Evolutionary conservation across 2,329 filamentous ascomycete species (phyloP), one percentile per base, ranked within the genome.

Genomic region (Monosporascus sp.): DNA sequence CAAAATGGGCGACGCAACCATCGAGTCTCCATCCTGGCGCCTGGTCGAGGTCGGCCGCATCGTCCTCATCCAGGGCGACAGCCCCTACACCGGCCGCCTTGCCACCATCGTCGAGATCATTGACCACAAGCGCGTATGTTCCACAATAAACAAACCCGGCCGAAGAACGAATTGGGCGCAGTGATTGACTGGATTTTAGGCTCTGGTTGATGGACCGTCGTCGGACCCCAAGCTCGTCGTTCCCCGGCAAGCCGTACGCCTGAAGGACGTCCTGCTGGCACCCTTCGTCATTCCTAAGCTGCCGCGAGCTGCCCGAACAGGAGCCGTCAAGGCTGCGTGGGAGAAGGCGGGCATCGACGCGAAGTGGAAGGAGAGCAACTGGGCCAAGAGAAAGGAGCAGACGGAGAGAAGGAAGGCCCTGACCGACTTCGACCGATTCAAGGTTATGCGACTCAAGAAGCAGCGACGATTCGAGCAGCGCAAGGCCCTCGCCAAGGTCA

Each of bases 391-490:
- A 85, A 86, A 89, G 73, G 85, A 86, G 67, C 88, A 90, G 79
- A 83, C 84, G 69, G 83, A 89, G 78, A 88, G 90, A 81, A 89
- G 94, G 83, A 88, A 88, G 81, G 85, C 85, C 71, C 83, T 99
- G 66, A 95, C 87, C 78, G 94, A 99, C 85, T 99, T 99, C 74
- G 94, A 99, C 84, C 88, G 94, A 77, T 99, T 97, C 91, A 97
- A 99, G 89, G 94, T 97, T 70, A 84, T 97, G 86, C 88, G 93
- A 78, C 84, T 97, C 80, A 95, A 93, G 88, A 99, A 99, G 87
- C 92, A 97, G 88, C 90, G 92, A 76, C 89, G 92, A 75, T 97
- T 95, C 81, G 92, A 97, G 84, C 88, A 96, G 79, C 88, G 88
- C 80, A 97, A 97, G 88, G 87, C 90, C 71, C 83, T 95, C 74